Conservation (phyloP, 176 grass and related monocot species). For the Tillandsia leiboldiana region DNA sequence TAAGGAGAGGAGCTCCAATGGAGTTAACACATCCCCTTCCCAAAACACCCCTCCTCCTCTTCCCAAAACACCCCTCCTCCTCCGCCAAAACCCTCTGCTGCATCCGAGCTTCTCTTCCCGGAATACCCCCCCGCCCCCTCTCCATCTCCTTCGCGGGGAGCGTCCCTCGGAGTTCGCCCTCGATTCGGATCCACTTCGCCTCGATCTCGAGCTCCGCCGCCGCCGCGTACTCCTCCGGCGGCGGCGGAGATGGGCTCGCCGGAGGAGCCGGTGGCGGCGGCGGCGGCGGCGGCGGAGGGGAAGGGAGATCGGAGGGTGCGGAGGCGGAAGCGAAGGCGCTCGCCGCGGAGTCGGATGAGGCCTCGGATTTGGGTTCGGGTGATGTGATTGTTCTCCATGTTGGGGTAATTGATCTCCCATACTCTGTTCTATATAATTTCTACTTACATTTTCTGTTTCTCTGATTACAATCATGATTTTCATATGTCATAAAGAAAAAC, state of each 20-base stretch:
- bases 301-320: slow-evolving; percentile 12
- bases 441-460: not conserved
- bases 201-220: slow-evolving; percentile 25
- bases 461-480: slow-evolving; percentile 1
- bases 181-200: slow-evolving; percentile 9
- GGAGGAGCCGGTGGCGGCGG: not conserved
- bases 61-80: not conserved
- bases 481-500: too few species aligned
- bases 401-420: slow-evolving; percentile 33
- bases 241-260: slow-evolving; percentile 18
- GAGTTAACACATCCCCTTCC: slow-evolving; percentile 27
- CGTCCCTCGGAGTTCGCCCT: not conserved
- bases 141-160: not conserved
- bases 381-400: slow-evolving; percentile 61
- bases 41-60: not conserved
- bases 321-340: slow-evolving; percentile 14
- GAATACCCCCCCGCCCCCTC: not conserved
- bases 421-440: not conserved
- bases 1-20: slow-evolving; percentile 19
- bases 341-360: slow-evolving; percentile 16
- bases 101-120: not conserved
- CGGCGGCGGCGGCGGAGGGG: slow-evolving; percentile 15
- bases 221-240: slow-evolving; percentile 9
- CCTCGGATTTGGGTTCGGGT: slow-evolving; percentile 8
- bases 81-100: slow-evolving; percentile 20